Evolutionary conservation across 768 basidiomycete genomes (phyloP), one percentile per base, ranked within the genome.

Genomic region (Gymnopilus dilepis): DNA sequence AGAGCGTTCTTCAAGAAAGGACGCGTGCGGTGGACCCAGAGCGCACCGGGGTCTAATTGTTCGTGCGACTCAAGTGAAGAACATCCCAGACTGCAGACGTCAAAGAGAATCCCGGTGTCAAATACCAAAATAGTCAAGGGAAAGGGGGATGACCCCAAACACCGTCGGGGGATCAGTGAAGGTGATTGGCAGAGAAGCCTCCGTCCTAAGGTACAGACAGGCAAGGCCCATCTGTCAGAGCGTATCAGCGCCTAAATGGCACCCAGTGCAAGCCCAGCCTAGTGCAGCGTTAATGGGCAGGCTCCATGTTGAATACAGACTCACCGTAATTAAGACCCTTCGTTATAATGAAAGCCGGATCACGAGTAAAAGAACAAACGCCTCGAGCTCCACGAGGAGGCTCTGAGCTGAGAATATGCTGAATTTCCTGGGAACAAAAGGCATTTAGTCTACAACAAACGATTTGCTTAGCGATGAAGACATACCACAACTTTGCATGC

Each of bases 141-240:
- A n/a, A n/a, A n/a, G 22, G 17, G 19, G 37, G 9, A 30, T 41
- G 55, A 41, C 55, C 55, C 55, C 55, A 19, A 56, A 41, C 55
- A 56, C 55, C 55, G 31, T 56, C 55, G 40, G 19, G 42, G 55
- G 55, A 56, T 56, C 55, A 56, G 8, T n/a, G 15, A 21, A 11
- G 17, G 19, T 7, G 28, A 34, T 38, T 41, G 28, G 55, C 55
- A 41, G 30, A 28, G 55, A 31, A 45, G 38, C 41, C 21, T 41
- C 19, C 19, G 28, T 4, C 55, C 15, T 19, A 26, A 45, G 41
- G 26, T 21, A 41, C 28, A 37, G 8, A 42, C 30, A n/a, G n/a
- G 55, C 55, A 50, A 50, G 47, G 47, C 47, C 15, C 47, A 31
- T 12, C 47, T 31, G 28, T 50, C 47, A 50, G 28, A 22, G 28